phyloP scores from a whole-genome alignment of 768 basidiomycete genomes.

The Omphalotus guepiniiformis region DNA sequence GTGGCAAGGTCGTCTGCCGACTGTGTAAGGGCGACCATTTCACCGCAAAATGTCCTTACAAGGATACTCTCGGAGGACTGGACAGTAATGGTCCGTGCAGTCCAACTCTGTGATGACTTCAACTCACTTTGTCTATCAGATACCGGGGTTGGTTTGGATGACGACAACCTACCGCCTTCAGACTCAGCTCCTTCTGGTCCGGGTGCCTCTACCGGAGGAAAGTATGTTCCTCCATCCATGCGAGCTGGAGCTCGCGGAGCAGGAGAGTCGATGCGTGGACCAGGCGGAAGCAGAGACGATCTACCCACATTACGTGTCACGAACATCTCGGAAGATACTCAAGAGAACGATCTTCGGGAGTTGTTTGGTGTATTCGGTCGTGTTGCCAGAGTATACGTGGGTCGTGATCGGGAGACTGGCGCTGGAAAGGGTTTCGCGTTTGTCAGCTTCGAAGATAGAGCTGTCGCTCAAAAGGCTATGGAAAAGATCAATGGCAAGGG shows the following conservation, averaged over 20 bases:
- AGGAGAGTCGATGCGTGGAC: slow-evolving; percentile 74
- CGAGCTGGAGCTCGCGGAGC: slow-evolving; percentile 63
- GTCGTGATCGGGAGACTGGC: slow-evolving; percentile 91
- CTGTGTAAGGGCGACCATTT: slow-evolving; percentile 97
- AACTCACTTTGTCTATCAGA: slow-evolving; percentile 17
- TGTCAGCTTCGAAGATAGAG: slow-evolving; percentile 86
- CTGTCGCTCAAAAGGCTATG: slow-evolving; percentile 81
- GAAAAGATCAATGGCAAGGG: slow-evolving; percentile 89
- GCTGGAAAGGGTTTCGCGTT: slow-evolving; percentile 97
- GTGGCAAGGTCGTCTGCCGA: slow-evolving; percentile 87
- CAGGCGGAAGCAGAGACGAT: slow-evolving; percentile 72
- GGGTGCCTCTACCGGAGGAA: slow-evolving; percentile 52
- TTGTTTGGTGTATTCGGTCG: slow-evolving; percentile 85
- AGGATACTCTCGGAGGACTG: slow-evolving; percentile 82
- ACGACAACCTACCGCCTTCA: slow-evolving; percentile 27
- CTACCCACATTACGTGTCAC: slow-evolving; percentile 96
- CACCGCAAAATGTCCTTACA: slow-evolving; percentile 98
- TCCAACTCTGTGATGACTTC: background rate
- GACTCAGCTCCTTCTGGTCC: slow-evolving; percentile 33
- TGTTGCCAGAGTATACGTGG: slow-evolving; percentile 89
- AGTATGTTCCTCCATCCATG: slow-evolving; percentile 95
- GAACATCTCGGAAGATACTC: slow-evolving; percentile 93
- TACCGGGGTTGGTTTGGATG: slow-evolving; percentile 32
- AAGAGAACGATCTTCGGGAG: slow-evolving; percentile 90
- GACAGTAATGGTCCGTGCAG: slow-evolving; percentile 45